These are phyloP conservation scores for Sporisorium scitamineum DNA, from an alignment of 1,284 basidiomycete genomes.

Conservation along the genomic window DNA sequence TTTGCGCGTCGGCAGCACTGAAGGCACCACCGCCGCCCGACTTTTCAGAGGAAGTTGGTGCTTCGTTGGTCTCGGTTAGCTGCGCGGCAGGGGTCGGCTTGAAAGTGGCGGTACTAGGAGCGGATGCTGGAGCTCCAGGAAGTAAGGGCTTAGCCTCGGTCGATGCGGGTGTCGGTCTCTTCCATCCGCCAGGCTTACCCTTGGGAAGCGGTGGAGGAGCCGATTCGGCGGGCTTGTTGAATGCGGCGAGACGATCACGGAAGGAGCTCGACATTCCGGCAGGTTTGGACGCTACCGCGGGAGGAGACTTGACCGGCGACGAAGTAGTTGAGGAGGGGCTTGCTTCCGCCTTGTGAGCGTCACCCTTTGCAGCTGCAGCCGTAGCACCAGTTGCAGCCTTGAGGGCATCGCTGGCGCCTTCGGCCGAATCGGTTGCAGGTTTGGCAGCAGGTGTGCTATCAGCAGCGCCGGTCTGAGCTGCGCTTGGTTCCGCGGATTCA, in stretches of 20 bases:
- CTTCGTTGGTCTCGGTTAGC: constrained; percentile 8
- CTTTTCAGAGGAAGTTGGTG: constrained; percentile 21
- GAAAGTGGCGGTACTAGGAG: constrained; percentile 17
- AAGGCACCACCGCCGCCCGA: constrained; percentile 38
- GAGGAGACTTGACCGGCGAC: constrained; percentile 39
- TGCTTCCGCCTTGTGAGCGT: not conserved
- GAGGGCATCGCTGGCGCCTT: not conserved
- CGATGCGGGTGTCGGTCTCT: constrained; percentile 52
- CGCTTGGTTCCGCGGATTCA: not conserved
- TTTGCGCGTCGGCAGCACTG: constrained; percentile 65
- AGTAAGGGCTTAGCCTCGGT: constrained; percentile 57
- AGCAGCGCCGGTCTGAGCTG: not conserved
- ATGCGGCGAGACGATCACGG: constrained; percentile 67
- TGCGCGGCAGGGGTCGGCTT: constrained; percentile 15
- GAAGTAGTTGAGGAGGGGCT: constrained; percentile 7
- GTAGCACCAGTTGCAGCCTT: constrained; percentile 15
- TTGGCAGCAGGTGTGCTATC: not conserved
- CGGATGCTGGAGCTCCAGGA: constrained; percentile 39
- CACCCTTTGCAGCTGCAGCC: constrained; percentile 3
- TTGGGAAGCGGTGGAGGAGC: constrained; percentile 61
- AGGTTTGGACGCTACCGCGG: constrained; percentile 53
- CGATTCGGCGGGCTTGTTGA: constrained; percentile 62
- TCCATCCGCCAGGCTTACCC: constrained; percentile 66
- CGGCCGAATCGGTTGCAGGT: not conserved
- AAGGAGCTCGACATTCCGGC: constrained; percentile 58